Evolutionary conservation across 306 rosid genomes (phyloP), one percentile per base, ranked within the genome.

Genomic region (Prunus mume): DNA sequence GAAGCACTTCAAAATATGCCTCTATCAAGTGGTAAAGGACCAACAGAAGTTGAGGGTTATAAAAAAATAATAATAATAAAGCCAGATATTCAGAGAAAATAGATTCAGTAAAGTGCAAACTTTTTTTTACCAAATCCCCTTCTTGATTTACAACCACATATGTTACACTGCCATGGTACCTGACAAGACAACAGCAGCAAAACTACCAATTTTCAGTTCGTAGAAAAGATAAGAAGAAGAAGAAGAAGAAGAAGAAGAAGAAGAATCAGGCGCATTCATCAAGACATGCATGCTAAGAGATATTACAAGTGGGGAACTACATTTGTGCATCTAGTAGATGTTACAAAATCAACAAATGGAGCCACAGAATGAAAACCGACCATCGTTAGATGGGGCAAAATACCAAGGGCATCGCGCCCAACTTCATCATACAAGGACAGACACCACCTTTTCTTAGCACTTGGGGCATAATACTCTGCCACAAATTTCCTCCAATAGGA

Each of bases 391-490:
- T 58, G 34, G 73, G 79, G 79, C 50, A 72, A 74, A 47, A 77
- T 46, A 43, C 83, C 66, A 24, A 61, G 65, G 50, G 79, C 67
- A 20, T 80, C 51, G 61, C 45, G 81, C 65, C 83, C 87, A 74
- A 17, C 79, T 78, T 72, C 73, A 32, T 80, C 83, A 68, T 83
- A 83, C 47, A 62, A 65, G 50, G 87, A 86, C 60, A 86, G 51
- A 50, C 89, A 86, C 81, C 81, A 83, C 70, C 81, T 83, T 75
- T 75, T 86, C 79, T 75, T 86, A 45, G 83, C 89, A 65, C 80
- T 68, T 3, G 85, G 85, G 56, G 82, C 74, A 68, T 79, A 83
- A 68, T 80, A 86, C 82, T 86, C 89, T 2, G 83, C 75, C 45
- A 86, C 83, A 69, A 86, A 74, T 54, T 54, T 57, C 81, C 81